A percentile compares a stretch with the other conserved stretches of the same genome.
phyloP scores from a whole-genome alignment of 2,329 filamentous ascomycete species.

The Arthrinium puccinioides region DNA sequence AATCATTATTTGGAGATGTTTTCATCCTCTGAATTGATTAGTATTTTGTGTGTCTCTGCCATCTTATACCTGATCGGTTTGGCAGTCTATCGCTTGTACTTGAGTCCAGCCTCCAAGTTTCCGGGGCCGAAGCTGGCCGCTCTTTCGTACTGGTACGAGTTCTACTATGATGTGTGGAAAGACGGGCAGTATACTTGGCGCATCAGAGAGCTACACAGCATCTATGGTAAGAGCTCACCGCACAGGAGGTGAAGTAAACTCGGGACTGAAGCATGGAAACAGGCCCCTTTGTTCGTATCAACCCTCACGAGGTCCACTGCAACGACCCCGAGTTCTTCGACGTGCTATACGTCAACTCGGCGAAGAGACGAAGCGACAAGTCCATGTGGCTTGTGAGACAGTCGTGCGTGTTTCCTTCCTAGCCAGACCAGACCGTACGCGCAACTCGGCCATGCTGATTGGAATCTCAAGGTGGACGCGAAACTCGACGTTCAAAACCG shows the following conservation, averaged over 20 bases:
- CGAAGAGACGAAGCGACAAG: conserved; percentile 10
- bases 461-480: conserved; percentile 3
- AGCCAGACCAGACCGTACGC: neutral
- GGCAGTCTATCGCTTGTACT: neutral
- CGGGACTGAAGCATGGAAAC: neutral
- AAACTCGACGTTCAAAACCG: conserved; percentile 21
- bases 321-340: conserved; percentile 21
- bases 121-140: neutral
- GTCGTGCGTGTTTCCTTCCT: neutral
- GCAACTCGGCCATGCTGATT: neutral
- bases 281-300: conserved; percentile 26
- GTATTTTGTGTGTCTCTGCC: too few relatives aligned
- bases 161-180: conserved; percentile 25
- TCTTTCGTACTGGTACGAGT: conserved; percentile 18
- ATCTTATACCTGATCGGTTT: neutral
- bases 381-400: conserved; percentile 7
- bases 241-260: too few relatives aligned
- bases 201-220: conserved; percentile 24
- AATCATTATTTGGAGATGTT: too few relatives aligned
- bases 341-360: conserved; percentile 12
- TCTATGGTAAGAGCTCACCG: conserved; percentile 19
- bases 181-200: conserved; percentile 22
- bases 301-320: conserved; percentile 21
- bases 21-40: too few relatives aligned
- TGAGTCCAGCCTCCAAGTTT: neutral